Conservation (phyloP, 805 yeast genomes). For the Wickerhamiella lipophila region DNA sequence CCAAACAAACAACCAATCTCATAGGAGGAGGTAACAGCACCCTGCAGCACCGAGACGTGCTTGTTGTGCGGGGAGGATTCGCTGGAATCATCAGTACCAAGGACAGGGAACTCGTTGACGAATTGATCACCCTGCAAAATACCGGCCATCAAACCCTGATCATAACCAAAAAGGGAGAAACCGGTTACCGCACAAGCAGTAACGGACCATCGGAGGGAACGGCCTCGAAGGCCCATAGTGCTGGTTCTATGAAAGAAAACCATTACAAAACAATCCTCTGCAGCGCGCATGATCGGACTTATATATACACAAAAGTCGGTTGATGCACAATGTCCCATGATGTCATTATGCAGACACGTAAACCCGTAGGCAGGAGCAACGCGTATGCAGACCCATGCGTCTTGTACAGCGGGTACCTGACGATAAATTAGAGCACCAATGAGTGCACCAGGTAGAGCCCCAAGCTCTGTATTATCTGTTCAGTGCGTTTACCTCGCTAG, state of each 20-base stretch:
- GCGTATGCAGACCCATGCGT: background rate
- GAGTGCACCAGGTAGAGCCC: too few species aligned
- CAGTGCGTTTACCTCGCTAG: too few species aligned
- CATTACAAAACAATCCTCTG: background rate
- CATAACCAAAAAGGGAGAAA: conserved; percentile 35
- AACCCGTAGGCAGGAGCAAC: background rate
- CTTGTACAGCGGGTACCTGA: background rate
- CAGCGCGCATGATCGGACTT: background rate
- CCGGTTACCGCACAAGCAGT: conserved; percentile 53
- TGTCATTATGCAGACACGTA: background rate
- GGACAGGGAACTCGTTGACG: conserved; percentile 40
- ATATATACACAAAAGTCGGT: background rate
- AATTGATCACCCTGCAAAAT: conserved; percentile 40
- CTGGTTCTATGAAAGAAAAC: conserved; percentile 28
- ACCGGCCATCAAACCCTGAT: conserved; percentile 26
- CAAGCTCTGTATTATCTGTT: too few species aligned
- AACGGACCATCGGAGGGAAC: conserved; percentile 35
- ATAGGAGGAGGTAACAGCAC: conserved; percentile 44
- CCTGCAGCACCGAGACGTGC: conserved; percentile 51
- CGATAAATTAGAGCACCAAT: too few species aligned
- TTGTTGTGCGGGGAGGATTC: conserved; percentile 20
- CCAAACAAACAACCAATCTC: conserved; percentile 70
- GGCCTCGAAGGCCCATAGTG: conserved; percentile 47
- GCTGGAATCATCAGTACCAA: conserved; percentile 7
- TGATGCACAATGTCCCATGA: background rate